phyloP scores from a whole-genome alignment of 2,329 filamentous ascomycete genomes.

The Fusarium torreyae region DNA sequence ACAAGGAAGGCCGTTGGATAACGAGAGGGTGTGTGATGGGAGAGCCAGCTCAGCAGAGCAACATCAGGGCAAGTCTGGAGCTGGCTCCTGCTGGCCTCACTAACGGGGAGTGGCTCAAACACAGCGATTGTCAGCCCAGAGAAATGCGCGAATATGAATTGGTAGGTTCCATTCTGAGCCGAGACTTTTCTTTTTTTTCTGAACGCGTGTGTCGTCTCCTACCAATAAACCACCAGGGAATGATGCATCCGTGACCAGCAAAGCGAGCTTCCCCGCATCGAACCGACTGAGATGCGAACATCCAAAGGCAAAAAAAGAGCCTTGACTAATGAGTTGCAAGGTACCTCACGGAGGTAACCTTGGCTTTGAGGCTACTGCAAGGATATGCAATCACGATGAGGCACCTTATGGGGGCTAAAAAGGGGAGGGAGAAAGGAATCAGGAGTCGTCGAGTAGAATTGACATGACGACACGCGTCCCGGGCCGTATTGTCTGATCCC shows the following conservation, averaged over 20 bases:
- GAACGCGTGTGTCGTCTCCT: slow-evolving; percentile 36
- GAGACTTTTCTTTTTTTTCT: slow-evolving; percentile 30
- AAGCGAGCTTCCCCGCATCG: slow-evolving; percentile 41
- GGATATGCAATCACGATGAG: slow-evolving; percentile 34
- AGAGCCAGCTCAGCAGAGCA: slow-evolving; percentile 28
- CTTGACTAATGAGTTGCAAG: slow-evolving; percentile 34
- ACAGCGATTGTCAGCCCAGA: slow-evolving; percentile 21
- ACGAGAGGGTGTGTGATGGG: slow-evolving; percentile 34
- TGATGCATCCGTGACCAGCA: slow-evolving; percentile 43
- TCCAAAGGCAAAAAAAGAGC: slow-evolving; percentile 13
- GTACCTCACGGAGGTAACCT: slow-evolving; percentile 31
- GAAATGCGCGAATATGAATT: slow-evolving; percentile 12
- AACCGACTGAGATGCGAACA: slow-evolving; percentile 22
- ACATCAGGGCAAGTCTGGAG: slow-evolving; percentile 9
- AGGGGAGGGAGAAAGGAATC: background rate
- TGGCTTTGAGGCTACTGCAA: slow-evolving; percentile 40
- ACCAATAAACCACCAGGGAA: slow-evolving; percentile 25
- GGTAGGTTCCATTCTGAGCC: slow-evolving; percentile 21
- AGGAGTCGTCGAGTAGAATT: slow-evolving; percentile 15
- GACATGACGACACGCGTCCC: slow-evolving; percentile 34
- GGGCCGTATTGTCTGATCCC: slow-evolving; percentile 13
- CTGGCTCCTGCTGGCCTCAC: slow-evolving; percentile 28
- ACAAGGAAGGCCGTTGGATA: slow-evolving; percentile 16
- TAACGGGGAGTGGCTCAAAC: slow-evolving; percentile 27
- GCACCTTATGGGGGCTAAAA: slow-evolving; percentile 17